A percentile compares a stretch with the other conserved stretches of the same genome.
Conservation (phyloP, 2,329 filamentous ascomycete genomes). For the Apiospora hydei region DNA sequence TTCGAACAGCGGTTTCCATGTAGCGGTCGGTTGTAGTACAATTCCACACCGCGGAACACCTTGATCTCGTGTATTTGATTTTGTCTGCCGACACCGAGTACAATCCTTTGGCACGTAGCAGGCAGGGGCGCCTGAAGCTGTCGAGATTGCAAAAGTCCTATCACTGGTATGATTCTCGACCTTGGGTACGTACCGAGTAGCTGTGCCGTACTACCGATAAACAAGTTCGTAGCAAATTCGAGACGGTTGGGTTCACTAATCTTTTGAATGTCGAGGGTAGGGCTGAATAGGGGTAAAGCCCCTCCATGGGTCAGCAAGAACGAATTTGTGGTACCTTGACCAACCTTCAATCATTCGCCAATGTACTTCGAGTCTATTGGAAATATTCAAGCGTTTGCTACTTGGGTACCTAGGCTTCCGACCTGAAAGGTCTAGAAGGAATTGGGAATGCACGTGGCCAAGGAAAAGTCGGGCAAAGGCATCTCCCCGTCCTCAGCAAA, state of each 20-base stretch:
- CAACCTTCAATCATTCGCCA: not conserved
- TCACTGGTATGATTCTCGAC: not conserved
- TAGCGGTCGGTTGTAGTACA: too few relatives aligned
- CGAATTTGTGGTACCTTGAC: not conserved
- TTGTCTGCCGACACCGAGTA: not conserved
- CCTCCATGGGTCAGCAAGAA: not conserved
- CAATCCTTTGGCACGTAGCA: not conserved
- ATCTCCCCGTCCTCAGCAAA: too few relatives aligned
- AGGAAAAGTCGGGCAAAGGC: too few relatives aligned
- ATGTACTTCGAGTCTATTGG: too few relatives aligned
- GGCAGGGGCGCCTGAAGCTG: not conserved
- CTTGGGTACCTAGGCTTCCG: too few relatives aligned
- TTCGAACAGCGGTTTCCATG: too few relatives aligned
- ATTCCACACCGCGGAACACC: not conserved
- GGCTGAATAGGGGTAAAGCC: slow-evolving; percentile 2
- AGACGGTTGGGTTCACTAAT: not conserved
- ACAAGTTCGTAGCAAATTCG: not conserved
- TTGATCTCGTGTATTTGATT: not conserved
- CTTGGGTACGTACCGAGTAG: not conserved
- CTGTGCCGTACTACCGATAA: not conserved
- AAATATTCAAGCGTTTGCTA: too few relatives aligned
- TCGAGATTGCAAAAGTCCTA: not conserved
- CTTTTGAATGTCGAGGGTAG: not conserved
- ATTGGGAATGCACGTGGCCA: too few relatives aligned
- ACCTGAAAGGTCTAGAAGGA: too few relatives aligned